A percentile compares a stretch with the other conserved stretches of the same genome.
These are phyloP conservation scores for Aspergillus viridinutans DNA, from an alignment of 2,329 filamentous ascomycete species.

Conservation along the genomic window DNA sequence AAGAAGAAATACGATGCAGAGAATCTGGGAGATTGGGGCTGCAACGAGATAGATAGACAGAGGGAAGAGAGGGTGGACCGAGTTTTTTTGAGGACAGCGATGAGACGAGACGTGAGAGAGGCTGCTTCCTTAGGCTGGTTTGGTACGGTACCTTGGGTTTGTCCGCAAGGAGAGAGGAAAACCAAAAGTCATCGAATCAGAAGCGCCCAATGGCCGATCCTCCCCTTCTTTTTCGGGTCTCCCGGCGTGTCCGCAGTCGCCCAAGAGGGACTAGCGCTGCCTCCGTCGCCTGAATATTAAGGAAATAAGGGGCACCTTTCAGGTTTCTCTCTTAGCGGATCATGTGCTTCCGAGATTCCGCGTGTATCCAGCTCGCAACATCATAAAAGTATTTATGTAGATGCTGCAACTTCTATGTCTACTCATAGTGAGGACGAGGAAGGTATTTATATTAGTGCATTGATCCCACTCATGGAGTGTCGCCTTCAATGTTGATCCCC, in stretches of 20 bases:
- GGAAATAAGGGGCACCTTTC: slow-evolving; percentile 18
- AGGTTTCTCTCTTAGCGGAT: slow-evolving; percentile 3
- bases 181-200: background rate
- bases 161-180: slow-evolving; percentile 5
- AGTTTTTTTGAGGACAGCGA: background rate
- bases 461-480: background rate
- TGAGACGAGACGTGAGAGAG: background rate
- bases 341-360: slow-evolving; percentile 11
- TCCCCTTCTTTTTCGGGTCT: slow-evolving; percentile 12
- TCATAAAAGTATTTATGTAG: background rate
- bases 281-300: slow-evolving; percentile 13
- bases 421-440: background rate
- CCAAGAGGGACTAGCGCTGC: slow-evolving; percentile 23
- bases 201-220: slow-evolving; percentile 5
- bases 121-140: background rate
- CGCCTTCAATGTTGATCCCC: background rate
- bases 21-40: background rate
- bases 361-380: slow-evolving; percentile 1
- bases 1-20: slow-evolving; percentile 58
- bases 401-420: background rate
- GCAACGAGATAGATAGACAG: slow-evolving; percentile 8
- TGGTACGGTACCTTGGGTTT: background rate
- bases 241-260: slow-evolving; percentile 23
- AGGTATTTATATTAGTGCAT: background rate
- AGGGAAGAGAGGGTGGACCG: slow-evolving; percentile 25